Percentiles rank a stretch among this genome's conserved stretches.
Evolutionary conservation across 2,329 filamentous ascomycete genomes (phyloP).

Genomic region (Venturia aucupariae): DNA sequence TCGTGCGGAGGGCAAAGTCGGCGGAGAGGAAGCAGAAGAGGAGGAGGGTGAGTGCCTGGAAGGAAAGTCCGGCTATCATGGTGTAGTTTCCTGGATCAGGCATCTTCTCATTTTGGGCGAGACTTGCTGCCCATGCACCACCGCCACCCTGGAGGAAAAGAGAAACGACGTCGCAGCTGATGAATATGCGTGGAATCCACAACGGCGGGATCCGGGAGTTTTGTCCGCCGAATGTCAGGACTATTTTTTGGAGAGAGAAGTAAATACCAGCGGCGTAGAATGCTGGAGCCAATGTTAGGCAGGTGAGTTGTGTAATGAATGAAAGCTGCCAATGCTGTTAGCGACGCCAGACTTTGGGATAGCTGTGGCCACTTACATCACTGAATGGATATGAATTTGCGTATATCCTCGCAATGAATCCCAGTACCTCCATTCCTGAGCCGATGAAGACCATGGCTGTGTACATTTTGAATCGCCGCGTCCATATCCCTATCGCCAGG

Average conservation of each 20-base stretch:
- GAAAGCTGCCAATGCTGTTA: slow-evolving; percentile 30
- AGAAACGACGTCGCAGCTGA: slow-evolving; percentile 39
- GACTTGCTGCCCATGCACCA: slow-evolving; percentile 33
- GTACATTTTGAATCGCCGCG: slow-evolving; percentile 13
- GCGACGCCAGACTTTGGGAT: neutral
- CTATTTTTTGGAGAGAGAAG: slow-evolving; percentile 44
- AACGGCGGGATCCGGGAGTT: slow-evolving; percentile 36
- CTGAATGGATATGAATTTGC: slow-evolving; percentile 14
- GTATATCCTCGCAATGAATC: slow-evolving; percentile 14
- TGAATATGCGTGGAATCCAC: slow-evolving; percentile 43
- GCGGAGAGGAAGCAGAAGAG: slow-evolving; percentile 32
- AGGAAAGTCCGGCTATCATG: slow-evolving; percentile 37
- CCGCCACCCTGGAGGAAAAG: slow-evolving; percentile 38
- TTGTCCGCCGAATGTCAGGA: slow-evolving; percentile 30
- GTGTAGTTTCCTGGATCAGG: slow-evolving; percentile 30
- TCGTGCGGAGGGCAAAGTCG: slow-evolving; percentile 25
- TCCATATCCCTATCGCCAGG: slow-evolving; percentile 8
- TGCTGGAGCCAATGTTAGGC: slow-evolving; percentile 47
- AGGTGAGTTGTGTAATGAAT: slow-evolving; percentile 58
- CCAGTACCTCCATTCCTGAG: slow-evolving; percentile 12
- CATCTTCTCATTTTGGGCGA: slow-evolving; percentile 16
- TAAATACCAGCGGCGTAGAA: slow-evolving; percentile 58
- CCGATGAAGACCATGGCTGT: slow-evolving; percentile 14
- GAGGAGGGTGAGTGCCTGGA: slow-evolving; percentile 36
- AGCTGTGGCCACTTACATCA: slow-evolving; percentile 19